Percentiles rank a stretch among this genome's conserved stretches.
Conservation (phyloP, 2,329 filamentous ascomycete species). For the Botryotinia convoluta region DNA sequence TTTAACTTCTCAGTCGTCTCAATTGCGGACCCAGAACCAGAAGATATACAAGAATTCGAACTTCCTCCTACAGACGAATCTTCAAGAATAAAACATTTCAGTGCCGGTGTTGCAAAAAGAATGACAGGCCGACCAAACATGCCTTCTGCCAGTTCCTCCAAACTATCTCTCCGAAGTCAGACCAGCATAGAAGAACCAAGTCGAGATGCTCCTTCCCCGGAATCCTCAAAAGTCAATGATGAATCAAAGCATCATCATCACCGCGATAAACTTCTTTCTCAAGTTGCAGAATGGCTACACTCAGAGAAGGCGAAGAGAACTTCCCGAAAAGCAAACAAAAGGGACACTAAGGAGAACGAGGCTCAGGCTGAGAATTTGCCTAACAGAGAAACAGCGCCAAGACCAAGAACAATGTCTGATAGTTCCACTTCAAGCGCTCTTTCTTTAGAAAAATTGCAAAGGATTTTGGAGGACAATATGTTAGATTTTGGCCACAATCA, state of each 20-base stretch:
- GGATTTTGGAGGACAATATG: constrained; percentile 70
- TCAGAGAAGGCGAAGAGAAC: constrained; percentile 70
- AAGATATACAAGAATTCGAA: constrained; percentile 24
- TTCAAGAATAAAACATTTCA: constrained; percentile 33
- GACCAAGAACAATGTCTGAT: constrained; percentile 52
- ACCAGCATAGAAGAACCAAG: constrained; percentile 32
- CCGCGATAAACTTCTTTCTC: constrained; percentile 59
- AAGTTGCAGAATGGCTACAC: constrained; percentile 81
- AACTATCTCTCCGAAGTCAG: constrained; percentile 29
- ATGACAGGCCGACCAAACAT: constrained; percentile 33
- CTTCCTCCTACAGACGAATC: constrained; percentile 27
- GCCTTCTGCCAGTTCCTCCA: constrained; percentile 27
- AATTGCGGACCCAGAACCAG: constrained; percentile 33
- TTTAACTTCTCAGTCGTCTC: constrained; percentile 35
- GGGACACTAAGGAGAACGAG: constrained; percentile 27
- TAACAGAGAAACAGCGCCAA: constrained; percentile 23
- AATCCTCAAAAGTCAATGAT: constrained; percentile 19
- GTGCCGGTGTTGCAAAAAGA: constrained; percentile 28
- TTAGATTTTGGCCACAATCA: constrained; percentile 37
- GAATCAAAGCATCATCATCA: constrained; percentile 34
- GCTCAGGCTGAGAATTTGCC: constrained; percentile 13
- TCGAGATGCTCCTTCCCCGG: constrained; percentile 4
- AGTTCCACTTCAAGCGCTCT: constrained; percentile 66
- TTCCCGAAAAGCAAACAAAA: constrained; percentile 50
- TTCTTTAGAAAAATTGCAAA: constrained; percentile 77